Base-by-base conservation (phyloP, 306 rosid genomes). In the Cicer bijugum region DNA sequence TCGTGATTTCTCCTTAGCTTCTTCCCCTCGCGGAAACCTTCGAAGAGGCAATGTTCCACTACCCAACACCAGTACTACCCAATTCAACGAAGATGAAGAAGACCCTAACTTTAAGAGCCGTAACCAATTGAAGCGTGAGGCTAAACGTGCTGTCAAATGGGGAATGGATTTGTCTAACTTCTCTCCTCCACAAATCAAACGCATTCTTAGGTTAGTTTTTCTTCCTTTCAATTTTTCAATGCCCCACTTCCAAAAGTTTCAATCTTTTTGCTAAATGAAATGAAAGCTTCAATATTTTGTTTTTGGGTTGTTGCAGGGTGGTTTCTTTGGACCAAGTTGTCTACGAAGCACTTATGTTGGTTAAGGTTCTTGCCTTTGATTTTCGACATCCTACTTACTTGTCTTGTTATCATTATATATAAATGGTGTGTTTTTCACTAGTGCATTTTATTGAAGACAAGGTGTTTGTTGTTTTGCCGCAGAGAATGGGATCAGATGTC, bases 141-240 rank as follows among this genome's bases (percentile, higher is more conserved):
- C 99, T 42, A 90, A 77, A 20, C 92, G 93, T 57, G 91, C 97
- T 11, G 89, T 95, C 65, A 88, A 71, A 12, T 91, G 96, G 97
- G 96, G 87, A 14, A 84, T 86, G 90, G 92, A 90, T 57, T 87
- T 95, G 16, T 87, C 93, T 12, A 79, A 89, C 76, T 90, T 95
- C 85, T 88, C 96, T 19, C 47, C 71, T 37, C 88, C 90, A 59
- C 97, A 88, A 82, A 88, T 95, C 75, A 91, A 90, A 85, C 93
- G 82, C 57, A 87, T 88, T 38, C 84, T 95, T 71, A 90, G 90
- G 99, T 89, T 16, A 20, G 0, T 1, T 39, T 33, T 23, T 20
- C 4, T 42, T 52, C 67, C 9, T 50, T 75, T 48, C 33, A 10
- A 12, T 56, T 46, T 37, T 5, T 6, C 14, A 47, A 14, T 17